A percentile compares a stretch with the other conserved stretches of the same genome.
Evolutionary conservation across 768 basidiomycete species (phyloP).

Genomic region (Hebeloma cylindrosporum): DNA sequence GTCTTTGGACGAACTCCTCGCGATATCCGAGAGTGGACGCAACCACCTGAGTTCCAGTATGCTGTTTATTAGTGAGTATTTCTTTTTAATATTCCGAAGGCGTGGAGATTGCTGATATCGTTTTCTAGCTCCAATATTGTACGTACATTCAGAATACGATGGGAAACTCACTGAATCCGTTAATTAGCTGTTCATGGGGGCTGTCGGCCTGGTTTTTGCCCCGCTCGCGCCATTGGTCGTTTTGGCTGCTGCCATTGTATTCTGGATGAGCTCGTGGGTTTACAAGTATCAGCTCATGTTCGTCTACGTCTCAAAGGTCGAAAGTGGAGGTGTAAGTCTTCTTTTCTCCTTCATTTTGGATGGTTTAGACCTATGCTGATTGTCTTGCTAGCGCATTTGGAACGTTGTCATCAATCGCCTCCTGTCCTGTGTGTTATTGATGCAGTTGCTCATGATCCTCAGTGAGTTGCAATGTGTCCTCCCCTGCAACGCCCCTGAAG

Average conservation of each 20-base stretch:
- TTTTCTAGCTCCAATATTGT: constrained; percentile 30
- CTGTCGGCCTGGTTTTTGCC: constrained; percentile 93
- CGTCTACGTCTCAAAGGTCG: constrained; percentile 83
- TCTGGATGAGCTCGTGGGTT: constrained; percentile 84
- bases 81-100: background rate
- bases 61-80: constrained; percentile 74
- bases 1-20: constrained; percentile 87
- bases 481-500: constrained; percentile 7
- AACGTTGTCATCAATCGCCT: constrained; percentile 92
- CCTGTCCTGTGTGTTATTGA: constrained; percentile 72
- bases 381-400: constrained; percentile 71
- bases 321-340: constrained; percentile 91
- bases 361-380: background rate
- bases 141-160: constrained; percentile 17
- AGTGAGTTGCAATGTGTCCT: constrained; percentile 52
- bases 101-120: background rate
- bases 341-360: background rate
- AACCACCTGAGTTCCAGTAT: constrained; percentile 88
- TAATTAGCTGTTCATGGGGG: constrained; percentile 71
- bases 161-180: constrained; percentile 55
- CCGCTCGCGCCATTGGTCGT: constrained; percentile 91
- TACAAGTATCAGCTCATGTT: constrained; percentile 99
- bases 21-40: constrained; percentile 87
- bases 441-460: constrained; percentile 85
- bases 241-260: constrained; percentile 78